These are phyloP conservation scores for Thuidium tamariscinum DNA, from an alignment of 225 moss, liverwort and hornwort species.

Conservation along the genomic window DNA sequence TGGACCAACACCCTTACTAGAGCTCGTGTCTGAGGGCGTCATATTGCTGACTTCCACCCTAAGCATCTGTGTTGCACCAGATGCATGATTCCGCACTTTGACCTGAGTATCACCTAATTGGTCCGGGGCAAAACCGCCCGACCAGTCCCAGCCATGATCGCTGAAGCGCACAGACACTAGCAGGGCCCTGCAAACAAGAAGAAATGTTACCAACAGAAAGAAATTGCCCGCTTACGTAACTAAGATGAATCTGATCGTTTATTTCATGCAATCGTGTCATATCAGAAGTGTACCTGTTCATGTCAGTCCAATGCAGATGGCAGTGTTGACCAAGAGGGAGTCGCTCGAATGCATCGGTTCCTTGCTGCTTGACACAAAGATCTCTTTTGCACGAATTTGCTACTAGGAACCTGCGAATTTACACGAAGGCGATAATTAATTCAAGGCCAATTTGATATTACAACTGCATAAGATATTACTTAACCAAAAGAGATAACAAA, in stretches of 20 bases:
- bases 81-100: constrained; percentile 86
- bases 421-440: neutral
- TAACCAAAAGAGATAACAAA: neutral
- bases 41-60: constrained; percentile 90
- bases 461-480: neutral
- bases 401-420: constrained; percentile 46
- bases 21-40: constrained; percentile 40
- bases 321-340: constrained; percentile 66
- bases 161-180: constrained; percentile 77
- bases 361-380: constrained; percentile 85
- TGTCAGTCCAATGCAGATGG: constrained; percentile 79
- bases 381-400: constrained; percentile 71
- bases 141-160: constrained; percentile 98
- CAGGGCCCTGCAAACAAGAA: constrained; percentile 46
- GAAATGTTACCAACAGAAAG: neutral
- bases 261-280: neutral
- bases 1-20: constrained; percentile 48
- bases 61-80: constrained; percentile 81
- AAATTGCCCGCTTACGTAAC: neutral
- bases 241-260: neutral
- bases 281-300: constrained; percentile 41
- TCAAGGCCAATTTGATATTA: neutral
- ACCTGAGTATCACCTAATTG: constrained; percentile 92
- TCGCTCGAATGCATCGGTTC: constrained; percentile 66
- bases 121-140: constrained; percentile 88